phyloP scores from a whole-genome alignment of 1,284 basidiomycete genomes.

The Sporisorium graminicola region DNA sequence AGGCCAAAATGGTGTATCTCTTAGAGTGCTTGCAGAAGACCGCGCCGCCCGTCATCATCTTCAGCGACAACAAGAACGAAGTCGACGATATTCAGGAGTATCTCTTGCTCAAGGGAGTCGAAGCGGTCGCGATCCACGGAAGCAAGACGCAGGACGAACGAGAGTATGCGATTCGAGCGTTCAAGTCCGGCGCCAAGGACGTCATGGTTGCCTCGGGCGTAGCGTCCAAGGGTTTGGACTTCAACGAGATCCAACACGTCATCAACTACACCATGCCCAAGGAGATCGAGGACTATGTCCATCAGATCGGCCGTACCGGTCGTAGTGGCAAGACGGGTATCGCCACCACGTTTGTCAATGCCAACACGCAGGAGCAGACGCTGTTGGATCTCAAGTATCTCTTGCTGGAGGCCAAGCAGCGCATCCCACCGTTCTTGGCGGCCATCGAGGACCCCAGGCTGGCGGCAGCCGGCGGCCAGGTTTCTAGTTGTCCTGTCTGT shows the following conservation, averaged over 20 bases:
- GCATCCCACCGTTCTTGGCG: constrained; percentile 93
- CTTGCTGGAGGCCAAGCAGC: constrained; percentile 96
- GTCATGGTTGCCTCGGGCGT: constrained; percentile 99
- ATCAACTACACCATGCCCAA: constrained; percentile 99
- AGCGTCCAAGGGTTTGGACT: constrained; percentile 97
- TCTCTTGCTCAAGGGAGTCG: constrained; percentile 92
- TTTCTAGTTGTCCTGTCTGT: constrained; percentile 93
- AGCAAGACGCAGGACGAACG: constrained; percentile 98
- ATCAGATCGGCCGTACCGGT: constrained; percentile 98
- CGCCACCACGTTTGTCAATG: constrained; percentile 99
- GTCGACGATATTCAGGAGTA: constrained; percentile 99
- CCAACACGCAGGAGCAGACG: constrained; percentile 95
- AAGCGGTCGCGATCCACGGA: constrained; percentile 98
- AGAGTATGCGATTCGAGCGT: constrained; percentile 97
- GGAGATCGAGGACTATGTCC: constrained; percentile 82
- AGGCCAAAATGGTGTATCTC: constrained; percentile 99
- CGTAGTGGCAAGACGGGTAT: constrained; percentile 98
- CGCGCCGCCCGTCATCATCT: constrained; percentile 96
- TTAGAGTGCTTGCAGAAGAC: constrained; percentile 98
- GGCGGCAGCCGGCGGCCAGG: constrained; percentile 77
- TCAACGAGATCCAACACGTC: constrained; percentile 97
- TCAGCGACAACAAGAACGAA: constrained; percentile 99
- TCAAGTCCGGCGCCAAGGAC: constrained; percentile 96
- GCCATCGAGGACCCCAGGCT: constrained; percentile 86
- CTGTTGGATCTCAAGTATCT: constrained; percentile 96